Conservation (phyloP, 1,284 basidiomycete species). For the Leccinum pachyderme region DNA sequence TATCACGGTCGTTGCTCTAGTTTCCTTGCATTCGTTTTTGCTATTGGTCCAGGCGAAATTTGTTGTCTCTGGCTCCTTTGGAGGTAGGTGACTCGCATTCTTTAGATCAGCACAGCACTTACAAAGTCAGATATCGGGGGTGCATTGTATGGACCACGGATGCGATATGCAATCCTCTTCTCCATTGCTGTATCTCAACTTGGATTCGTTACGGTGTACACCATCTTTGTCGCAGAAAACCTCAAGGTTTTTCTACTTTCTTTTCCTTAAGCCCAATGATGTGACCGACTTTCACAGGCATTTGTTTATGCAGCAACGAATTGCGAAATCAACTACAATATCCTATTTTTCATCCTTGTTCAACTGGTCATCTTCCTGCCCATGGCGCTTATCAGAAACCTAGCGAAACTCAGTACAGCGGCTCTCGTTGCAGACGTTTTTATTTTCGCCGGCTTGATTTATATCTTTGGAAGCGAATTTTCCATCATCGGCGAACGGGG, state of each 20-base stretch:
- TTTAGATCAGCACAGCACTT: not conserved
- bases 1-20: constrained; percentile 79
- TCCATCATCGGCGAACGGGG: constrained; percentile 64
- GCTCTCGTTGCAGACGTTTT: constrained; percentile 95
- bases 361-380: constrained; percentile 89
- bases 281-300: constrained; percentile 41
- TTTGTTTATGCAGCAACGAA: constrained; percentile 86
- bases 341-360: constrained; percentile 79
- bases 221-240: constrained; percentile 95
- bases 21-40: constrained; percentile 94
- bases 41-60: constrained; percentile 89
- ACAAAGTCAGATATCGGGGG: constrained; percentile 85
- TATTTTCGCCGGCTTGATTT: constrained; percentile 87
- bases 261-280: not conserved
- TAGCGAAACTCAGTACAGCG: constrained; percentile 90
- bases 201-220: constrained; percentile 88
- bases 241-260: constrained; percentile 49
- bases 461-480: constrained; percentile 84
- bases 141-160: constrained; percentile 86
- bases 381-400: constrained; percentile 81
- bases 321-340: constrained; percentile 69
- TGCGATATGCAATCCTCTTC: constrained; percentile 86
- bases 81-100: constrained; percentile 52
- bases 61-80: constrained; percentile 89
- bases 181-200: constrained; percentile 92